Evolutionary conservation across 768 basidiomycete genomes (phyloP), one percentile per base, ranked within the genome.

Genomic region (Leccinum rimulosum): DNA sequence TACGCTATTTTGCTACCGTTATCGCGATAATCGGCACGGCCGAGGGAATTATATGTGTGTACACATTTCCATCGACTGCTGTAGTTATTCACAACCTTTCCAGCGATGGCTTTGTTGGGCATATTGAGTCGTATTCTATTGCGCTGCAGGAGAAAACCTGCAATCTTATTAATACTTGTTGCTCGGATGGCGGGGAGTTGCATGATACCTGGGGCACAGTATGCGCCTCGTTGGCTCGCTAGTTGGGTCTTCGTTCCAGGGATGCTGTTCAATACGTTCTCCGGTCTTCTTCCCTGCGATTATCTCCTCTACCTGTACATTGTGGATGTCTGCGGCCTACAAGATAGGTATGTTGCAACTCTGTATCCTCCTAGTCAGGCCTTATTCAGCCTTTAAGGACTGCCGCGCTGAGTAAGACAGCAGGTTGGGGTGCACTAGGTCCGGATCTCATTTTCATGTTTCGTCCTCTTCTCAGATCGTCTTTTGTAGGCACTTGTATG

Each of bases 351-450:
- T 22, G 51, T 50, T 50, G 3, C 15, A 12, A 50, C 8, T 5
- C 45, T 10, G 1, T 11, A 3, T 40, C 50, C 10, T 15, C 40
- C 14, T 30, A 35, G 3, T 47, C 11, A n/a, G 2, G 15, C 49
- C 60, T 69, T 12, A 73, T 52, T 9, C 6, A 14, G 38, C 43
- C 12, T 35, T 31, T 17, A 55, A 74, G 74, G 51, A 70, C 73
- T 19, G 35, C 66, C 0, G 50, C 64, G 14, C 50, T 75, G 36
- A 74, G 68, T 25, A 64, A 61, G 28, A 58, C 70, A 9, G 25
- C 62, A 6, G 74, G 74, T 10, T 75, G 71, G 74, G 19, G 53
- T 11, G 52, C 55, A 10, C 49, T 75, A 50, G 74, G 74, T 71
- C n/a, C 28, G 49, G 3, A 43, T 57, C 33, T 40, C 11, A 12